phyloP scores from a whole-genome alignment of 495 filamentous ascomycete genomes.

The Articulospora tetracladia region DNA sequence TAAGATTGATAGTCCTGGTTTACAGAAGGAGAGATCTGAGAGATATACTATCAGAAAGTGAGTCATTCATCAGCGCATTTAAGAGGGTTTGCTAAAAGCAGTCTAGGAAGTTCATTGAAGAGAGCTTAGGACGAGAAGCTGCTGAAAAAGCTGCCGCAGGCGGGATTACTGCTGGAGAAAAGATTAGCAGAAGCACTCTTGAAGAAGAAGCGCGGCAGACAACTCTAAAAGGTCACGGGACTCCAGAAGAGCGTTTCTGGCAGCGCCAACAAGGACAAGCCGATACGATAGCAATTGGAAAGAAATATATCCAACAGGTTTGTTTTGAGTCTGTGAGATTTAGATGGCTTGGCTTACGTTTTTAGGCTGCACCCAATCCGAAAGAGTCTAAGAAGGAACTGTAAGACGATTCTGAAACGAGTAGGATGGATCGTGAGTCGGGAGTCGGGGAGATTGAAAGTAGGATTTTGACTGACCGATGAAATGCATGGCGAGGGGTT shows the following conservation, averaged over 20 bases:
- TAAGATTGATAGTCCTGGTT: slow-evolving; percentile 81
- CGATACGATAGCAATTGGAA: slow-evolving; percentile 57
- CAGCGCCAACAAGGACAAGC: slow-evolving; percentile 56
- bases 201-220: slow-evolving; percentile 66
- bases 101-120: slow-evolving; percentile 33
- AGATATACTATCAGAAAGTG: slow-evolving; percentile 69
- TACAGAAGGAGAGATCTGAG: slow-evolving; percentile 76
- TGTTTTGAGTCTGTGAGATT: neutral
- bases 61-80: slow-evolving; percentile 15
- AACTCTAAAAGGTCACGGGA: slow-evolving; percentile 41
- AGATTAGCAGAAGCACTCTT: slow-evolving; percentile 41
- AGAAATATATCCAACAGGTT: slow-evolving; percentile 23
- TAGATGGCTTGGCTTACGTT: neutral
- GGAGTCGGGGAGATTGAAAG: too few species aligned
- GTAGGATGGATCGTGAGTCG: too few species aligned
- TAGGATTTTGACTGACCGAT: too few species aligned
- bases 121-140: slow-evolving; percentile 46
- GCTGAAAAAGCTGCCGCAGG: slow-evolving; percentile 32
- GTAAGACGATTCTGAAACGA: neutral
- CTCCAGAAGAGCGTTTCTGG: slow-evolving; percentile 67
- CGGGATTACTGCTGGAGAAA: slow-evolving; percentile 37
- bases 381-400: slow-evolving; percentile 12
- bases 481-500: too few species aligned
- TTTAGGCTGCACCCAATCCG: slow-evolving; percentile 4
- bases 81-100: neutral